Conservation (phyloP, 495 filamentous ascomycete genomes). For the Amphirosellinia nigrospora region DNA sequence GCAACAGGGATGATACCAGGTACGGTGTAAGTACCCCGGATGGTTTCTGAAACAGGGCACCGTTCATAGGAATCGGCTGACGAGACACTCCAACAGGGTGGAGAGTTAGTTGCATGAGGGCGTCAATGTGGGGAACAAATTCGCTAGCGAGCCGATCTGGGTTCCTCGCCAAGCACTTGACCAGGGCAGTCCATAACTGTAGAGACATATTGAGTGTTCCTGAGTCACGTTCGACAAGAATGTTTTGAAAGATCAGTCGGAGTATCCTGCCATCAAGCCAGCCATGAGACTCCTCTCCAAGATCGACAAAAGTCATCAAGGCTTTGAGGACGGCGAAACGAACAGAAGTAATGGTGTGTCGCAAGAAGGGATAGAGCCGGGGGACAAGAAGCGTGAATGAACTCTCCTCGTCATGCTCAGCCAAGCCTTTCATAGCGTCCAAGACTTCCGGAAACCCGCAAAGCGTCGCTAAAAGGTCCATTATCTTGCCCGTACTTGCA, state of each 20-base stretch:
- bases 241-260: conserved; percentile 89
- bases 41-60: conserved; percentile 85
- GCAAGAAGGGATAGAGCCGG: conserved; percentile 91
- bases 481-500: conserved; percentile 95
- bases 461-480: conserved; percentile 95
- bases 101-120: conserved; percentile 78
- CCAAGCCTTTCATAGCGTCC: conserved; percentile 91
- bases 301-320: conserved; percentile 87
- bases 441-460: conserved; percentile 94
- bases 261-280: conserved; percentile 93
- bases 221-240: conserved; percentile 90
- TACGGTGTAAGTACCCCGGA: conserved; percentile 83
- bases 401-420: conserved; percentile 77
- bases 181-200: conserved; percentile 83
- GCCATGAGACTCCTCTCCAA: conserved; percentile 81
- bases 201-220: conserved; percentile 75
- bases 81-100: conserved; percentile 91
- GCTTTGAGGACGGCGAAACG: conserved; percentile 91
- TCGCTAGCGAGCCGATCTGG: conserved; percentile 65
- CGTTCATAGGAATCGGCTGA: conserved; percentile 89
- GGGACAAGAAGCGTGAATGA: conserved; percentile 93
- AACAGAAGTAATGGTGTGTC: conserved; percentile 95
- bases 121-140: conserved; percentile 71
- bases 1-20: conserved; percentile 51
- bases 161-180: conserved; percentile 67